Evolutionary conservation across 1,284 basidiomycete genomes (phyloP), one percentile per base, ranked within the genome.

Genomic region (Leccinum pachyderme): DNA sequence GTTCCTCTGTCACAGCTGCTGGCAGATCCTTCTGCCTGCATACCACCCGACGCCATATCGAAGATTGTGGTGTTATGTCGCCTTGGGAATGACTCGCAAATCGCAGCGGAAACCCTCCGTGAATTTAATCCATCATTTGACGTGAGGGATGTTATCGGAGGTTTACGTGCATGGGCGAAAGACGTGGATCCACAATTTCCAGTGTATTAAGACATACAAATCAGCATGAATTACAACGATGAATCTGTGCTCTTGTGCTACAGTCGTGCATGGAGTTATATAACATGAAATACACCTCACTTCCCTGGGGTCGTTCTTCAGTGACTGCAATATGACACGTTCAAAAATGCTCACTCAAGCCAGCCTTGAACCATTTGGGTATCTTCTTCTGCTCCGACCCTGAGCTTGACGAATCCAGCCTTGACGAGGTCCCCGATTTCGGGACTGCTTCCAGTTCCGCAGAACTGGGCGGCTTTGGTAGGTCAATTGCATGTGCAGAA

Each of bases 81-180:
- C 24, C 77, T 94, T 22, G 95, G 96, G 1, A 98, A 98, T 68
- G 96, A 98, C 70, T 97, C 94, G 0, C 89, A 93, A 65, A 78
- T 94, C 37, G 95, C 93, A 29, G 92, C 87, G 0, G 77, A 83
- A 18, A 84, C 84, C 1, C 66, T 96, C 32, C 76, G 80, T 62
- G 72, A 63, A 25, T 60, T 66, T 18, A 60, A 63, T 35, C 47
- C 56, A 4, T 62, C 48, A 18, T 54, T 70, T n/a, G 65, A 74
- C 22, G 72, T 91, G 15, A 81, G 76, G 59, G 93, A 95, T 69
- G 77, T 95, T 3, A 74, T 89, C 1, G 93, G 92, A 8, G 93
- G 93, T 0, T 70, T 96, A 35, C 74, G 77, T 59, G 88, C 88
- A 28, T 95, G 93, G 93, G 77, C 86, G 35, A 76, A 70, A 60